These are phyloP conservation scores for Colletotrichum sp. DNA, from an alignment of 2,329 filamentous ascomycete species.

Conservation along the genomic window DNA sequence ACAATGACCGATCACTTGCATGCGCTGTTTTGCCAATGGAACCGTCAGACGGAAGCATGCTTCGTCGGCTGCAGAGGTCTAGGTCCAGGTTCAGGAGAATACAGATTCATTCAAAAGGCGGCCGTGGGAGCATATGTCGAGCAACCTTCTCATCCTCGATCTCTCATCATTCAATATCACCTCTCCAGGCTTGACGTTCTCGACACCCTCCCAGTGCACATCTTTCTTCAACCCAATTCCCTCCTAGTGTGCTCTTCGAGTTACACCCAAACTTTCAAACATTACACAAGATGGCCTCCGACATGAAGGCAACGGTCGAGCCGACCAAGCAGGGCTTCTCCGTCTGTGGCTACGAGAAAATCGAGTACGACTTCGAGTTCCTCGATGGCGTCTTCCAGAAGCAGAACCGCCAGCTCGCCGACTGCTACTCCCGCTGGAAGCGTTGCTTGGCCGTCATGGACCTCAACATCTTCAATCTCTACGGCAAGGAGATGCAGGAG, in stretches of 20 bases:
- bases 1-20: neutral
- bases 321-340: conserved; percentile 71
- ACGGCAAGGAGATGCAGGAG: conserved; percentile 67
- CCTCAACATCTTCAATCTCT: conserved; percentile 72
- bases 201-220: neutral
- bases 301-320: conserved; percentile 69
- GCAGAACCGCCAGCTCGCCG: conserved; percentile 64
- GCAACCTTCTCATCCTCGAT: neutral
- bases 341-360: conserved; percentile 77
- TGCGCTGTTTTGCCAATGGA: neutral
- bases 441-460: conserved; percentile 74
- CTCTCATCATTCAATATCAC: neutral
- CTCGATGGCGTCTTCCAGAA: conserved; percentile 71
- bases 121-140: neutral
- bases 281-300: conserved; percentile 60
- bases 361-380: conserved; percentile 77
- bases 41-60: neutral
- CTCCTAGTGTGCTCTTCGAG: neutral
- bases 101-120: conserved; percentile 5
- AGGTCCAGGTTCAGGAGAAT: neutral
- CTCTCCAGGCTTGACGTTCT: neutral
- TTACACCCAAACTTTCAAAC: neutral
- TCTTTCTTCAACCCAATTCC: neutral
- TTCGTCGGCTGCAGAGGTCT: neutral
- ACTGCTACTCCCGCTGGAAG: conserved; percentile 69